Percentiles rank a stretch among this genome's conserved stretches.
Conservation (phyloP, 2,329 filamentous ascomycete species). For the Mycocentrospora acerina region DNA sequence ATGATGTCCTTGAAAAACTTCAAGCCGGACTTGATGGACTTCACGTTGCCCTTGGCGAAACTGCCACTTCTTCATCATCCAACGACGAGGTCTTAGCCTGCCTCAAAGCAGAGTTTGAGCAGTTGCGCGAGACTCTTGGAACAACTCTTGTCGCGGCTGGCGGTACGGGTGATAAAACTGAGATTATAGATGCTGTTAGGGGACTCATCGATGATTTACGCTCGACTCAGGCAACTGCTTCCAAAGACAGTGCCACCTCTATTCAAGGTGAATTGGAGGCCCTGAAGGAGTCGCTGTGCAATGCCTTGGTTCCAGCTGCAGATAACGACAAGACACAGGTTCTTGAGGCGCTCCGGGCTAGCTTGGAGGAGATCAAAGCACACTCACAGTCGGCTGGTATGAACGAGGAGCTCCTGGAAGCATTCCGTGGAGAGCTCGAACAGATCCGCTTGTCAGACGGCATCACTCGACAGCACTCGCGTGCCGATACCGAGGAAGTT, state of each 20-base stretch:
- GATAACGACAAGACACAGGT: constrained; percentile 45
- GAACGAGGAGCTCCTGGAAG: constrained; percentile 55
- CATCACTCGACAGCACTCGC: constrained; percentile 43
- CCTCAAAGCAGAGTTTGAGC: constrained; percentile 62
- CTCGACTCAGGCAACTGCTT: constrained; percentile 44
- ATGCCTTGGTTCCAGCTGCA: constrained; percentile 43
- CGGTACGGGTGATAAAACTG: constrained; percentile 57
- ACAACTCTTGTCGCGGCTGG: constrained; percentile 53
- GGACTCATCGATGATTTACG: constrained; percentile 48
- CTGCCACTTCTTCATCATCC: constrained; percentile 23
- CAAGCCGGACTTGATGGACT: constrained; percentile 54
- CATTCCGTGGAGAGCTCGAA: constrained; percentile 54
- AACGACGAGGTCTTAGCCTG: constrained; percentile 50
- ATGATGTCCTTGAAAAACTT: constrained; percentile 63
- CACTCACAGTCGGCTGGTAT: constrained; percentile 34
- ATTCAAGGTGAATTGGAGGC: constrained; percentile 48
- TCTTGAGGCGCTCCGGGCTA: constrained; percentile 40
- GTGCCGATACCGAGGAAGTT: constrained; percentile 51
- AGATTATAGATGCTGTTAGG: constrained; percentile 69
- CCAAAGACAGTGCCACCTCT: constrained; percentile 45
- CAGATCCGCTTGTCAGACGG: constrained; percentile 48
- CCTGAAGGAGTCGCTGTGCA: constrained; percentile 47
- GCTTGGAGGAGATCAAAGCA: constrained; percentile 42
- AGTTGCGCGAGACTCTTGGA: constrained; percentile 60
- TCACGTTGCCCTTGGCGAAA: constrained; percentile 47